These are phyloP conservation scores for Piper longum DNA, from an alignment of 164 flowering plant genomes.

Conservation along the genomic window DNA sequence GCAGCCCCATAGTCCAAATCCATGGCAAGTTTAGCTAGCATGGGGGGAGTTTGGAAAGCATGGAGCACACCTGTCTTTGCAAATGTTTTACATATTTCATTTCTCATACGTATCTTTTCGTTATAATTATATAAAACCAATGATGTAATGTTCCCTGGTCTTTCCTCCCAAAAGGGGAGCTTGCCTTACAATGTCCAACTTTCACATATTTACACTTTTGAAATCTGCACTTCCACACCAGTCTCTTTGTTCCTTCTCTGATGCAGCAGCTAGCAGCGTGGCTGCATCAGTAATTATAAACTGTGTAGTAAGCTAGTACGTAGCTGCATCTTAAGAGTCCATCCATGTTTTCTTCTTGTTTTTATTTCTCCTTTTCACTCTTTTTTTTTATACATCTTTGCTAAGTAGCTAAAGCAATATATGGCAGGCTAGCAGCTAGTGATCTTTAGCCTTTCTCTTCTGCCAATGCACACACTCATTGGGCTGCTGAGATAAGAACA, in stretches of 20 bases:
- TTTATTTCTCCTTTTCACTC: too few species aligned
- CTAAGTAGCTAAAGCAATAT: neutral
- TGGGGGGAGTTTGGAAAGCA: neutral
- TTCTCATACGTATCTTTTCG: neutral
- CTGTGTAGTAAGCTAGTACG: too few species aligned
- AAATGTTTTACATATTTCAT: neutral
- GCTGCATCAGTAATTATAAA: too few species aligned
- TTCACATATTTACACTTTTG: neutral
- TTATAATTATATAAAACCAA: neutral
- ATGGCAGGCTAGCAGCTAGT: neutral
- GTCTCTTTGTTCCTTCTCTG: neutral
- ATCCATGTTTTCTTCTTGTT: too few species aligned
- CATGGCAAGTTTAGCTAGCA: constrained; percentile 51
- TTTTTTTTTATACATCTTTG: neutral
- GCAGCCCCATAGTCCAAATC: constrained; percentile 29
- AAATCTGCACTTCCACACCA: neutral
- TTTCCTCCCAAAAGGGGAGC: constrained; percentile 14
- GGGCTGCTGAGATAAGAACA: neutral
- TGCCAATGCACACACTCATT: neutral
- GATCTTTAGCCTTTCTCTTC: neutral
- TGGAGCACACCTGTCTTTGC: neutral
- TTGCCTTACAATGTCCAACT: neutral
- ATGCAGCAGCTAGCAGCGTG: too few species aligned
- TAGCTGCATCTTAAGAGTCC: too few species aligned
- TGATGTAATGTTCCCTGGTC: neutral